These are phyloP conservation scores for Erucastrum elatum DNA, from an alignment of 345 rosid species.

Conservation along the genomic window DNA sequence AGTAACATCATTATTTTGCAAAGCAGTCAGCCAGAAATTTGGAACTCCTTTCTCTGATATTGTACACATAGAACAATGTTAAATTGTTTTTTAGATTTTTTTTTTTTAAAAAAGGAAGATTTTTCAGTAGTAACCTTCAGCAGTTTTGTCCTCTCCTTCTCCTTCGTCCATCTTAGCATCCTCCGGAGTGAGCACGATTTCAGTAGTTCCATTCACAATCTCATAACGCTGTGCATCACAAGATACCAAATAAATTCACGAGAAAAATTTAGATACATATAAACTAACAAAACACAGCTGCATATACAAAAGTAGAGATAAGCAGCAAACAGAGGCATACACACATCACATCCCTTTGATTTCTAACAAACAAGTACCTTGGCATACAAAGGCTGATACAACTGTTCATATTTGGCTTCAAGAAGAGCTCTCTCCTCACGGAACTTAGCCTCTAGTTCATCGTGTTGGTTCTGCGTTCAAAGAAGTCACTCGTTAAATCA, in stretches of 20 bases:
- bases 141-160: slow-evolving; percentile 51
- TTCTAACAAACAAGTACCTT: slow-evolving; percentile 45
- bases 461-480: slow-evolving; percentile 64
- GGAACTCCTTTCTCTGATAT: slow-evolving; percentile 88
- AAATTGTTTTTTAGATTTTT: neutral
- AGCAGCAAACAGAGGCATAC: too few species aligned
- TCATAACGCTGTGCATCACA: slow-evolving; percentile 59
- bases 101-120: neutral
- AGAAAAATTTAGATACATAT: too few species aligned
- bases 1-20: slow-evolving; percentile 81
- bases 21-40: slow-evolving; percentile 77
- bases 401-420: slow-evolving; percentile 75
- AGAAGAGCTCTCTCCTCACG: slow-evolving; percentile 81
- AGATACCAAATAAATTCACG: slow-evolving; percentile 3
- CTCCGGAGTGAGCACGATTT: slow-evolving; percentile 52
- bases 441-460: slow-evolving; percentile 78
- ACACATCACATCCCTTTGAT: neutral
- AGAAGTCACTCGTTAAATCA: neutral
- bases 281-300: too few species aligned
- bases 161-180: slow-evolving; percentile 49
- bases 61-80: slow-evolving; percentile 1
- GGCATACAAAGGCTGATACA: slow-evolving; percentile 74
- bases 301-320: neutral
- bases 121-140: slow-evolving; percentile 49
- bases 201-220: slow-evolving; percentile 74